Conservation (phyloP, 345 rosid species). For the Sonneratia alba region DNA sequence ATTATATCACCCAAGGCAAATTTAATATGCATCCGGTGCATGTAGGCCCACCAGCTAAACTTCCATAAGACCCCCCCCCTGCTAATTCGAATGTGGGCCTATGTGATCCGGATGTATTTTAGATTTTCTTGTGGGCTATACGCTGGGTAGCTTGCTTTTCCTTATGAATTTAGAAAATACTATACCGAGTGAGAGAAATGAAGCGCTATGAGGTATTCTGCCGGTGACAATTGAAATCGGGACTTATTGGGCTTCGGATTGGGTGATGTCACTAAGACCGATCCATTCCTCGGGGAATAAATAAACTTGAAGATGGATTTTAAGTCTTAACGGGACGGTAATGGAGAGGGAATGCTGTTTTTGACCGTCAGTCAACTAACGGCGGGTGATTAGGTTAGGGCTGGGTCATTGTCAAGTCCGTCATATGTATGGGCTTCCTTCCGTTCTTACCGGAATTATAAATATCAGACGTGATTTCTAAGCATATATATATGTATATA, state of each 20-base stretch:
- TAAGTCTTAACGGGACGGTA: not conserved
- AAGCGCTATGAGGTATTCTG: too few species aligned
- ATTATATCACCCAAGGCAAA: too few species aligned
- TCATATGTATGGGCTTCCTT: not conserved
- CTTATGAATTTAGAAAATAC: too few species aligned
- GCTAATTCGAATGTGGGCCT: not conserved
- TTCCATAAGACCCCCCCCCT: too few species aligned
- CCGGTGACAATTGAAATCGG: too few species aligned
- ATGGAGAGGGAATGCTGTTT: not conserved
- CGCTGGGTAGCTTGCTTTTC: not conserved
- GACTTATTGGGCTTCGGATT: too few species aligned
- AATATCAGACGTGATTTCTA: not conserved
- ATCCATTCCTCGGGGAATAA: too few species aligned
- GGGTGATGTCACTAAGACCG: too few species aligned
- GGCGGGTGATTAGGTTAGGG: not conserved
- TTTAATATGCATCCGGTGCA: too few species aligned
- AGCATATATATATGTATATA: not conserved
- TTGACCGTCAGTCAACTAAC: not conserved
- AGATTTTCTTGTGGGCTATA: not conserved
- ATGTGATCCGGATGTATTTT: not conserved
- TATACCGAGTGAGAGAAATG: too few species aligned
- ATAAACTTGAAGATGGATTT: not conserved
- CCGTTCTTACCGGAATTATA: not conserved
- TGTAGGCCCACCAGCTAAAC: too few species aligned
- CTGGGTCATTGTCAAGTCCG: not conserved